Evolutionary conservation across 2,329 filamentous ascomycete species (phyloP).

Genomic region (Ophiocordyceps camponoti-rufipedis): DNA sequence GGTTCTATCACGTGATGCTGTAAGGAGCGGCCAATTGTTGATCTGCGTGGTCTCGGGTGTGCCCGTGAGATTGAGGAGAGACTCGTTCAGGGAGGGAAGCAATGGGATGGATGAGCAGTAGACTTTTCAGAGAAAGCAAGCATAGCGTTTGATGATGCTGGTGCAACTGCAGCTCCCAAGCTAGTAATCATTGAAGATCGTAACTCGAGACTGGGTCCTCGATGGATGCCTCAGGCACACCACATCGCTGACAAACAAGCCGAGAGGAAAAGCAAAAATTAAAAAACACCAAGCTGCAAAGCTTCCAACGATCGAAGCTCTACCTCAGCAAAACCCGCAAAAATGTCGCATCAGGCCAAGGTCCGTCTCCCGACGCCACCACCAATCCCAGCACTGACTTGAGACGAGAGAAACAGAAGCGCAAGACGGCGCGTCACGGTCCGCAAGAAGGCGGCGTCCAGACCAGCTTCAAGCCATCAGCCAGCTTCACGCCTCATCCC

Average conservation of each 20-base stretch:
- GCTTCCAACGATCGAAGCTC: too few relatives aligned
- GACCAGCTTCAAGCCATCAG: constrained; percentile 36
- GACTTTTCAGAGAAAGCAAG: too few relatives aligned
- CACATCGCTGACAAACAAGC: not conserved
- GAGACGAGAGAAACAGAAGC: constrained; percentile 21
- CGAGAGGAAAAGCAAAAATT: too few relatives aligned
- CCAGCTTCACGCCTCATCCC: constrained; percentile 45
- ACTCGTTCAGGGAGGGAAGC: too few relatives aligned
- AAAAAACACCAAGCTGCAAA: not conserved
- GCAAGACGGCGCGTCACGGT: constrained; percentile 26
- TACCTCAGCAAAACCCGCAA: constrained; percentile 3
- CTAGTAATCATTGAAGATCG: too few relatives aligned
- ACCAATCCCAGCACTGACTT: not conserved
- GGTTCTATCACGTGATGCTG: too few relatives aligned
- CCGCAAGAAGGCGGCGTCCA: constrained; percentile 22
- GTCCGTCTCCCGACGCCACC: constrained; percentile 3
- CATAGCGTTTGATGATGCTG: too few relatives aligned
- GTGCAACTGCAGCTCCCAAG: too few relatives aligned
- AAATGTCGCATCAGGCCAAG: constrained; percentile 14
- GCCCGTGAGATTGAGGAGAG: too few relatives aligned
- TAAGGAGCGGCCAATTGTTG: too few relatives aligned
- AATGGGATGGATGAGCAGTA: too few relatives aligned
- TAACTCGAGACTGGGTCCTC: not conserved
- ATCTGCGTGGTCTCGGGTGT: too few relatives aligned
- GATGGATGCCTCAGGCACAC: not conserved